Conservation (phyloP, 805 yeast genomes). For the Lachancea sp. region DNA sequence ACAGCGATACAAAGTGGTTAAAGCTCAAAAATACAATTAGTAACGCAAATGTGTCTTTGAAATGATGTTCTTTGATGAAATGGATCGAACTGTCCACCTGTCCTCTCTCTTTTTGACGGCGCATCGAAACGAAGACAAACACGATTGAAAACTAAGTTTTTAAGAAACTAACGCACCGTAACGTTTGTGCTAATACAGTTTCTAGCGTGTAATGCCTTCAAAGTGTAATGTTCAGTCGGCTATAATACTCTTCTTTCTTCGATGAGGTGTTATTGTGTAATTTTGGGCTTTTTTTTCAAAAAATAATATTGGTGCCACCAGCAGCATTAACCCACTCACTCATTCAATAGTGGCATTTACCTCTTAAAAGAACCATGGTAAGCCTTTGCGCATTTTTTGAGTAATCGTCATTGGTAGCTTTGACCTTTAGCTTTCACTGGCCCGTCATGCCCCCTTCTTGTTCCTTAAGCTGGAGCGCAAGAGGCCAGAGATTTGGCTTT, state of each 20-base stretch:
- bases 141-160: no score
- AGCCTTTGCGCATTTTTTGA: no score
- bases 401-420: no score
- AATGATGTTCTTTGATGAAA: constrained; percentile 24
- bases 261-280: not conserved
- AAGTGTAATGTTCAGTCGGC: not conserved
- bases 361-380: no score
- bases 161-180: no score
- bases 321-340: not conserved
- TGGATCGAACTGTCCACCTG: constrained; percentile 16
- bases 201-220: not conserved
- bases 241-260: not conserved
- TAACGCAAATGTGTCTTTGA: constrained; percentile 30
- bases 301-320: not conserved
- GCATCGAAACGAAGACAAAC: not conserved
- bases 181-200: not conserved
- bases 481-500: no score
- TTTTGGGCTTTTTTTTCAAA: not conserved
- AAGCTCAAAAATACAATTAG: constrained; percentile 30
- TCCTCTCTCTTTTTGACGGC: not conserved
- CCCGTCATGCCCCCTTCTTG: no score
- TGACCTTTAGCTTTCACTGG: no score
- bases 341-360: no score
- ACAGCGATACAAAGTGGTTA: constrained; percentile 25
- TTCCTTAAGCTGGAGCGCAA: no score